Percentiles rank a stretch among this genome's conserved stretches.
Conservation (phyloP, 768 basidiomycete species). For the Lentinula aciculospora region DNA sequence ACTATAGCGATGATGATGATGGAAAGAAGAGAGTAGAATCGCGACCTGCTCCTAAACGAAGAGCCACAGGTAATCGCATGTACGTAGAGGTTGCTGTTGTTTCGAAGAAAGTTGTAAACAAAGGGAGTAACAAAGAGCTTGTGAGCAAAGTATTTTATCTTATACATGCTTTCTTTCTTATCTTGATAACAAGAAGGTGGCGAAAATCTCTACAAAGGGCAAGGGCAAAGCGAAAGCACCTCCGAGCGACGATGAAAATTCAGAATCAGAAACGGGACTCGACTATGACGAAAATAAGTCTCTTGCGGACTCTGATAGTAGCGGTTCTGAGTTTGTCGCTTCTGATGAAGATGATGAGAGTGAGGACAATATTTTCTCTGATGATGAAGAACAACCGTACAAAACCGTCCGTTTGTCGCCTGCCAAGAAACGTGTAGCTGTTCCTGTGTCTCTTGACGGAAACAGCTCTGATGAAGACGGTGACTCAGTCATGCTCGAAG, state of each 20-base stretch:
- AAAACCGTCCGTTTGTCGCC: slow-evolving; percentile 12
- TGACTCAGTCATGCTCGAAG: slow-evolving; percentile 50
- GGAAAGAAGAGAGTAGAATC: slow-evolving; percentile 1
- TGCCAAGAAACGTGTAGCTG: slow-evolving; percentile 11
- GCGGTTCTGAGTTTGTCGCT: slow-evolving; percentile 56
- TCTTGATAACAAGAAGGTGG: not conserved
- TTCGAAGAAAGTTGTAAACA: slow-evolving; percentile 14
- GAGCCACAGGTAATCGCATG: slow-evolving; percentile 6
- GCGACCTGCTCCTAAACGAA: slow-evolving; percentile 9
- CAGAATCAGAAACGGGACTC: slow-evolving; percentile 28
- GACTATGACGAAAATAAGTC: slow-evolving; percentile 32
- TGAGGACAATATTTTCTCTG: slow-evolving; percentile 14
- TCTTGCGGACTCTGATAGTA: slow-evolving; percentile 48
- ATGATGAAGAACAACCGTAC: slow-evolving; percentile 7
- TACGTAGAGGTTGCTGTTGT: slow-evolving; percentile 13
- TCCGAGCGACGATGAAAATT: slow-evolving; percentile 24
- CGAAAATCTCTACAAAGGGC: slow-evolving; percentile 19
- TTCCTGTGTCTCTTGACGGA: slow-evolving; percentile 26
- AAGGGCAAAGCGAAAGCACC: slow-evolving; percentile 17
- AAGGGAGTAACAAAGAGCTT: slow-evolving; percentile 23
- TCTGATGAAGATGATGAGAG: slow-evolving; percentile 17
- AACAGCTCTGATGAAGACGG: slow-evolving; percentile 29
- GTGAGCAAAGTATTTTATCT: not conserved
- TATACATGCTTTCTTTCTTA: not conserved
- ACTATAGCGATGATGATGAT: not conserved